Evolutionary conservation across 768 basidiomycete genomes (phyloP).

Genomic region (Tephrocybe sp.): DNA sequence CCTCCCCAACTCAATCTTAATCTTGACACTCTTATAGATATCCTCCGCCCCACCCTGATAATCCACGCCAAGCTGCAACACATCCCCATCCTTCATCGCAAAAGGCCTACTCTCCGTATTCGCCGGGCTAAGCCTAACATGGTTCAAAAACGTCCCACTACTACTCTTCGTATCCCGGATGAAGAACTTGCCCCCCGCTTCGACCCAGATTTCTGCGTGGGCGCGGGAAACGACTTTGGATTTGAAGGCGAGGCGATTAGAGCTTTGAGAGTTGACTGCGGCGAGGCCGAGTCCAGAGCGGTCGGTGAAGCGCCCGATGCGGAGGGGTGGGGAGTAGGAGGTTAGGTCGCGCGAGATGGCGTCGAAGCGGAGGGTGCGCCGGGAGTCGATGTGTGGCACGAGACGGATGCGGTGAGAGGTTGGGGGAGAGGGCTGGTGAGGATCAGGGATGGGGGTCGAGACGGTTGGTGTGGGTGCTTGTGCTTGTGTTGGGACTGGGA

Average conservation of each 20-base stretch:
- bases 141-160: slow-evolving; percentile 94
- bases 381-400: slow-evolving; percentile 91
- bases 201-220: slow-evolving; percentile 94
- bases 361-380: slow-evolving; percentile 88
- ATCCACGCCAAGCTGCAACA: slow-evolving; percentile 93
- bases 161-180: slow-evolving; percentile 89
- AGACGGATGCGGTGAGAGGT: slow-evolving; percentile 76
- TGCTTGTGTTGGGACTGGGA: not conserved
- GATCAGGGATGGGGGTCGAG: not conserved
- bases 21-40: slow-evolving; percentile 96
- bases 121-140: slow-evolving; percentile 83
- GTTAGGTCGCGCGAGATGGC: slow-evolving; percentile 85
- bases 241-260: slow-evolving; percentile 91
- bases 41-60: slow-evolving; percentile 98
- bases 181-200: slow-evolving; percentile 66
- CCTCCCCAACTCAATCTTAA: slow-evolving; percentile 81
- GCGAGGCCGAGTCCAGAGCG: slow-evolving; percentile 64
- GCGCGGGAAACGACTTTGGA: slow-evolving; percentile 92
- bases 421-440: slow-evolving; percentile 5
- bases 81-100: slow-evolving; percentile 87
- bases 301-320: slow-evolving; percentile 95
- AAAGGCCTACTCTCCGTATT: slow-evolving; percentile 76
- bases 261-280: slow-evolving; percentile 63
- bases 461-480: slow-evolving; percentile 3
- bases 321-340: slow-evolving; percentile 65